Evolutionary conservation across 192 early-diverging fungal genomes (phyloP), one percentile per base, ranked within the genome.

Genomic region (Borealophlyctis nickersoniae): DNA sequence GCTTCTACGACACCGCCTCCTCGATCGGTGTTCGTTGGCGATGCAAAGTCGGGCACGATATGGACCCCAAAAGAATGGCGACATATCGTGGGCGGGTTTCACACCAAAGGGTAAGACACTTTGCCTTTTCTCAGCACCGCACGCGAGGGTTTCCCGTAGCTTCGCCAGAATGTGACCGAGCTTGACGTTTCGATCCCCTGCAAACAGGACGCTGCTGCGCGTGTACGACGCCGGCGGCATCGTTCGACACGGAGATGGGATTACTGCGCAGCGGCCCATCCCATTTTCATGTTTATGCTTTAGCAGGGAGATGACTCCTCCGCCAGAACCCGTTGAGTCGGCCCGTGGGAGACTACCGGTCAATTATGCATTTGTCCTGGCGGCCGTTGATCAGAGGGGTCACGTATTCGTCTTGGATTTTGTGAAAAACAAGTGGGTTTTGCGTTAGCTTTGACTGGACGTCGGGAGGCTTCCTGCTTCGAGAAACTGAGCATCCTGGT

Each of bases 311-410:
- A 67, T 70, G 60, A 19, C 35, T 5, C 33, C 57, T 27, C 24
- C 26, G 11, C 31, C 56, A 31, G 31, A 66, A 52, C 26, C 34
- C 52, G 16, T 19, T 22, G 4, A 13, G 45, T 19, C 67, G 56
- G 58, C 52, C 45, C 29, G 39, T 9, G 5, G 31, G 13, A 52
- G 4, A 9, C 22, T 32, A 16, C 28, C 26, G 3, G 7, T 22
- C 24, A 9, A 22, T 22, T 70, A 67, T 32, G 50, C 65, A 4
- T 73, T 65, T 53, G 60, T 73, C 16, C 19, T 78, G 45, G 75
- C 63, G 0, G 65, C 73, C 24, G 73, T 61, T n/a, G 81, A 82
- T 65, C 74, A 82, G 49, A 36, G 77, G 28, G 81, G 81, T 7
- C 64, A 72, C 27, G 62, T 82, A 4, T 79, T 67, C 45, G 70